phyloP scores from a whole-genome alignment of 176 grass and related monocot species.

The Coix lacrymajobi region DNA sequence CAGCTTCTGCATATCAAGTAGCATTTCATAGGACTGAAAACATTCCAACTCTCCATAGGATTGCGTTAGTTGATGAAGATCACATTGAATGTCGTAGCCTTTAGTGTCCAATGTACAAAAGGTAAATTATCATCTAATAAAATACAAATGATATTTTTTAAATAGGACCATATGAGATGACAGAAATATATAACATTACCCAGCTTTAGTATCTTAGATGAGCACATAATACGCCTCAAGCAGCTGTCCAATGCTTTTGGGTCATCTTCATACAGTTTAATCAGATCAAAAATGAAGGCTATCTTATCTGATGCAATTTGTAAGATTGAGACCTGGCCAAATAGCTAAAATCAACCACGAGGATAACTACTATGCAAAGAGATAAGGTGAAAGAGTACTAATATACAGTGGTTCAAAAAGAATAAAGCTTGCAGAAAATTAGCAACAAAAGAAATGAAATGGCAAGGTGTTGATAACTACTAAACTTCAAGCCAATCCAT shows the following conservation, averaged over 20 bases:
- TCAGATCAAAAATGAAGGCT: slow-evolving; percentile 98
- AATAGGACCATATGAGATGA: neutral
- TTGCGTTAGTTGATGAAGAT: slow-evolving; percentile 72
- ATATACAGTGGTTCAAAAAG: neutral
- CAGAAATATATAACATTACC: slow-evolving; percentile 51
- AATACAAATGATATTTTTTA: neutral
- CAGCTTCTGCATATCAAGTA: slow-evolving; percentile 95
- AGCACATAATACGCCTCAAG: slow-evolving; percentile 88
- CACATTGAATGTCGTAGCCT: slow-evolving; percentile 94
- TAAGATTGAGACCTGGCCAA: slow-evolving; percentile 78
- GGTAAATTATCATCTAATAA: neutral
- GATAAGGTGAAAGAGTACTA: neutral
- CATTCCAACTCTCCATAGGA: slow-evolving; percentile 88
- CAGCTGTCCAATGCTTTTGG: slow-evolving; percentile 59
- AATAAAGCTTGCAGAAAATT: neutral
- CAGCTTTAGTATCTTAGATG: slow-evolving; percentile 85
- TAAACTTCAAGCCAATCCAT: neutral
- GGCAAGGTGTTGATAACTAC: neutral
- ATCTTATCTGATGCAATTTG: slow-evolving; percentile 93
- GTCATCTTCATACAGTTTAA: slow-evolving; percentile 86
- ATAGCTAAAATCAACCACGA: slow-evolving; percentile 15
- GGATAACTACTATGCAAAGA: neutral
- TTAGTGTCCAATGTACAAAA: slow-evolving; percentile 16
- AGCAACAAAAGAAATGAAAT: neutral
- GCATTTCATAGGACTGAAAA: slow-evolving; percentile 86